These are phyloP conservation scores for Lentinula detonsa DNA, from an alignment of 768 basidiomycete genomes.

Conservation along the genomic window DNA sequence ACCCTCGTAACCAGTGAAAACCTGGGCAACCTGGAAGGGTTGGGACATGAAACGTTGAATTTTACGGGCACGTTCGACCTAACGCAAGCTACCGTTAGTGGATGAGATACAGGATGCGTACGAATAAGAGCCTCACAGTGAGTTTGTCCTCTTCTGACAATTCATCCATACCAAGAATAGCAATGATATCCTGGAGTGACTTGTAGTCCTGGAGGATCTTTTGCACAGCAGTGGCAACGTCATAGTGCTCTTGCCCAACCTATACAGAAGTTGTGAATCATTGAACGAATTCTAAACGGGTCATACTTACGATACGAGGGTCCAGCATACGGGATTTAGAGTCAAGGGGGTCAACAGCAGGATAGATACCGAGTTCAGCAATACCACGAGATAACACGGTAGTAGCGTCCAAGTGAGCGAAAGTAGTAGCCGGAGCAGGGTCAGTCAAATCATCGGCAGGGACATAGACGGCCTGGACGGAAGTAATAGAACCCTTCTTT, in stretches of 20 bases:
- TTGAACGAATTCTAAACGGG: background rate
- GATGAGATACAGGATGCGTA: background rate
- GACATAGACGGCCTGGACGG: constrained; percentile 99
- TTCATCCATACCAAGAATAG: constrained; percentile 99
- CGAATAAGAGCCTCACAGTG: constrained; percentile 53
- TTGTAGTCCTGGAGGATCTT: constrained; percentile 98
- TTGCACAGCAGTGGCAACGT: constrained; percentile 93
- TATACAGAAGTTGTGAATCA: constrained; percentile 16
- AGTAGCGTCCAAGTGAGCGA: constrained; percentile 99
- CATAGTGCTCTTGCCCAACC: constrained; percentile 91
- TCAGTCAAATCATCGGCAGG: constrained; percentile 99
- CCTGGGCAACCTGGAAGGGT: constrained; percentile 99
- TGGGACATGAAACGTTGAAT: constrained; percentile 99
- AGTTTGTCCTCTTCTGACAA: constrained; percentile 99
- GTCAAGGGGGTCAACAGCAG: constrained; percentile 98
- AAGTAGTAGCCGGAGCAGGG: constrained; percentile 98
- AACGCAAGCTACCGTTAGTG: constrained; percentile 1
- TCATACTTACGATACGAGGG: constrained; percentile 83
- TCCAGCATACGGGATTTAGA: constrained; percentile 99
- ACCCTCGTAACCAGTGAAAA: constrained; percentile 99
- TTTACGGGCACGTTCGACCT: constrained; percentile 98
- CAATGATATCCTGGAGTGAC: constrained; percentile 98
- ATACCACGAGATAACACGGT: constrained; percentile 99
- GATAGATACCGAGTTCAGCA: constrained; percentile 98
- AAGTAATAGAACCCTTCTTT: constrained; percentile 99